Conservation (phyloP, 177 flowering plant species). For the Vitis hybrid region DNA sequence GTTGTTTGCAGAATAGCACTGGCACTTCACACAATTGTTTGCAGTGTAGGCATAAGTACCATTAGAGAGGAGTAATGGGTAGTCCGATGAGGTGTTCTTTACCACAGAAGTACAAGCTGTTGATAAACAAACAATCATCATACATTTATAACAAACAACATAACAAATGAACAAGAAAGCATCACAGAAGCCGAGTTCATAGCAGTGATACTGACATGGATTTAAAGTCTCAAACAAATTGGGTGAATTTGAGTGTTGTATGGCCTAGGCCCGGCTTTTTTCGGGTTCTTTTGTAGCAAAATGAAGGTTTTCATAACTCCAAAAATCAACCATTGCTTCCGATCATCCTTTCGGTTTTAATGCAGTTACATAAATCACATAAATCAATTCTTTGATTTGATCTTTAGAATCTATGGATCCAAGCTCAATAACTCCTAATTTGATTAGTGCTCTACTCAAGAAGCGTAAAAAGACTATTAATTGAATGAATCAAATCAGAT, state of each 20-base stretch:
- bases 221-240: background rate
- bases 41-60: slow-evolving; percentile 70
- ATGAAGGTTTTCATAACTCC: background rate
- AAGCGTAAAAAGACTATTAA: too few relatives aligned
- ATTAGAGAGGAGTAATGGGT: slow-evolving; percentile 60
- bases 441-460: too few relatives aligned
- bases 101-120: slow-evolving; percentile 68
- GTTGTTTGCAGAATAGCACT: slow-evolving; percentile 44
- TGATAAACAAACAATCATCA: background rate
- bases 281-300: too few relatives aligned
- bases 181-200: background rate
- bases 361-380: too few relatives aligned
- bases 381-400: too few relatives aligned
- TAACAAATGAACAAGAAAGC: background rate
- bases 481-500: background rate
- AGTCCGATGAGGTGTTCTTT: slow-evolving; percentile 44
- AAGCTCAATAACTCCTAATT: too few relatives aligned
- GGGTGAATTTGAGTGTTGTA: too few relatives aligned
- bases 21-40: slow-evolving; percentile 63
- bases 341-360: too few relatives aligned
- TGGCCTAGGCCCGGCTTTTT: too few relatives aligned
- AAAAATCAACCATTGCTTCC: background rate
- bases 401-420: too few relatives aligned
- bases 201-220: too few relatives aligned
- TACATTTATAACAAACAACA: too few relatives aligned